Base-by-base conservation (phyloP, 2,329 filamentous ascomycete genomes). In the Penicillium sp. region DNA sequence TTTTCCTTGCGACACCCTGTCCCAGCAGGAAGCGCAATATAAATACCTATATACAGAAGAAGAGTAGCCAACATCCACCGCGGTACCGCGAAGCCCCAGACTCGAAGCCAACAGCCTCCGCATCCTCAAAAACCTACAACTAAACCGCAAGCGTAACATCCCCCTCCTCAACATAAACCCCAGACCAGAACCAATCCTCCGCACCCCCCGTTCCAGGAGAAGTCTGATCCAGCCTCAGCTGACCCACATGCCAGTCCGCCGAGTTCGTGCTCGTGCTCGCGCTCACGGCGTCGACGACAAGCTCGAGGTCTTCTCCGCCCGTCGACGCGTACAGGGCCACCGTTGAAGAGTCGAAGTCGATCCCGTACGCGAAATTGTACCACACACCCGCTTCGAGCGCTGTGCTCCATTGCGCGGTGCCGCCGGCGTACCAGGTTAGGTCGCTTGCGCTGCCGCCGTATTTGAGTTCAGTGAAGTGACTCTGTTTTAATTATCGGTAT, bases 331-430 rank as follows among this genome's bases (percentile, higher is more conserved):
- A 91, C 76, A 91, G 87, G 13, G 84, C 85, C 31, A 92, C 88
- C 5, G 83, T 86, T 66, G 83, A 79, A 45, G 80, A 83, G 17
- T 76, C 77, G 70, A 92, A 92, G 79, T 92, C 85, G 64, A 91
- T 90, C 73, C 88, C 88, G 70, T 91, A 91, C 52, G 89, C 90
- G 69, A 91, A 83, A 73, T 92, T 92, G 75, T 92, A 89, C 90
- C 90, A 92, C 11, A 88, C 85, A 46, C 83, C 86, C 1, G 88
- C 81, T 57, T 81, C 81, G 74, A 89, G 88, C 64, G 85, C 80
- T 1, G 83, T 82, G 69, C 84, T 85, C 88, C 89, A 92, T 68
- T 90, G 79, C 54, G 83, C 84, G 67, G 83, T 78, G 17, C 87
- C 84, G 63, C 82, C 81, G 9, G 87, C 86, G 75, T 86, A 85